Evolutionary conservation across 2,329 filamentous ascomycete genomes (phyloP).

Genomic region (Didymella pinodella): DNA sequence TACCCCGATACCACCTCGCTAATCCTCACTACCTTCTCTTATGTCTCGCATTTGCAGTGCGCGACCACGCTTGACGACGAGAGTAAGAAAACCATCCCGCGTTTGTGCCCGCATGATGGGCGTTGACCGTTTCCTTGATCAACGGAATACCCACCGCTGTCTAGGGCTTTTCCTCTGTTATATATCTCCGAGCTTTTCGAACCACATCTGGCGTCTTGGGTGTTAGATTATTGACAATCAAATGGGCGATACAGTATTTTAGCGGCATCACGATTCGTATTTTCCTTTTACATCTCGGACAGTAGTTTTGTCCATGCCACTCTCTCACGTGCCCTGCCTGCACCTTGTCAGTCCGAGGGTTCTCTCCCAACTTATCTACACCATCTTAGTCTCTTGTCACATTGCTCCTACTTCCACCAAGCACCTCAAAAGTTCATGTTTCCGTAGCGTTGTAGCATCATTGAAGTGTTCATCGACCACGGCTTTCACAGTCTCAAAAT

Average conservation of each 20-base stretch:
- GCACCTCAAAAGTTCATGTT: conserved; percentile 11
- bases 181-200: conserved; percentile 30
- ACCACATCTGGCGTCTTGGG: conserved; percentile 23
- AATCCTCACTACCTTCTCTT: conserved; percentile 28
- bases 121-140: conserved; percentile 20
- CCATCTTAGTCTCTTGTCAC: conserved; percentile 2
- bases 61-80: conserved; percentile 41
- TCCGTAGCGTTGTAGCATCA: conserved; percentile 19
- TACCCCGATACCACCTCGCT: conserved; percentile 30
- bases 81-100: conserved; percentile 35
- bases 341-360: neutral
- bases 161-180: conserved; percentile 30
- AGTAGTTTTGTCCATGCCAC: conserved; percentile 24
- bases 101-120: conserved; percentile 26
- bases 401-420: neutral
- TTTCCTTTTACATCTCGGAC: conserved; percentile 14
- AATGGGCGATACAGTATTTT: conserved; percentile 24
- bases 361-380: neutral
- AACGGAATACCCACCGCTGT: conserved; percentile 13
- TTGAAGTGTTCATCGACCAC: conserved; percentile 1
- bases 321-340: conserved; percentile 16
- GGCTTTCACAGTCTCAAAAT: neutral
- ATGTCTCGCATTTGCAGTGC: conserved; percentile 30
- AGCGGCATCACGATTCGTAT: conserved; percentile 22
- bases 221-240: conserved; percentile 28